These are phyloP conservation scores for Claviceps pusilla DNA, from an alignment of 2,329 filamentous ascomycete genomes.

Conservation along the genomic window DNA sequence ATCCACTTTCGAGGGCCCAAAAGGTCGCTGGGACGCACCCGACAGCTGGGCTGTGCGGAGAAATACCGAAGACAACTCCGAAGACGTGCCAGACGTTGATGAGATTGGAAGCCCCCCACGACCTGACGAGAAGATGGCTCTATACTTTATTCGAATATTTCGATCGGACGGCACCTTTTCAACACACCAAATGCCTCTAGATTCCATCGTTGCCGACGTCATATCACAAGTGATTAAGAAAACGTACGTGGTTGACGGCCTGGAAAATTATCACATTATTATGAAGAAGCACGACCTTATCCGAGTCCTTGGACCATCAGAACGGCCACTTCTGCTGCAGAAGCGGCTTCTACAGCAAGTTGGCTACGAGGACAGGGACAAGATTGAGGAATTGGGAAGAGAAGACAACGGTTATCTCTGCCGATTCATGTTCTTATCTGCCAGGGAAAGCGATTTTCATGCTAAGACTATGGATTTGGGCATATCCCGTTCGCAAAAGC, in stretches of 20 bases:
- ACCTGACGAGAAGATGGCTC: conserved; percentile 57
- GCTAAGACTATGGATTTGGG: conserved; percentile 58
- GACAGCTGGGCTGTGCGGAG: conserved; percentile 92
- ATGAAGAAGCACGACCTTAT: conserved; percentile 85
- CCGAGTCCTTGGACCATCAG: conserved; percentile 60
- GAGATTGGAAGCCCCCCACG: conserved; percentile 52
- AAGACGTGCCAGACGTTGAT: conserved; percentile 45
- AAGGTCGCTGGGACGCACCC: conserved; percentile 74
- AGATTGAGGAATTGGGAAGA: conserved; percentile 80
- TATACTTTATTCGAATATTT: conserved; percentile 92
- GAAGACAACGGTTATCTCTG: conserved; percentile 97
- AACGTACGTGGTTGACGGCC: conserved; percentile 75
- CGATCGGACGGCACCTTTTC: conserved; percentile 87
- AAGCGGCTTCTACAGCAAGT: conserved; percentile 82
- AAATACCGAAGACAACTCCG: conserved; percentile 48
- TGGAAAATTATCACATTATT: conserved; percentile 91
- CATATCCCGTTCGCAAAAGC: conserved; percentile 71
- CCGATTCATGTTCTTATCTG: conserved; percentile 86
- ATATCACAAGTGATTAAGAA: conserved; percentile 87
- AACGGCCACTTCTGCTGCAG: conserved; percentile 80
- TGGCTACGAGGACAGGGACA: conserved; percentile 75
- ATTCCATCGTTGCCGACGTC: conserved; percentile 74
- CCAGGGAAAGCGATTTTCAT: conserved; percentile 69
- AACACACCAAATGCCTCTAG: conserved; percentile 70
- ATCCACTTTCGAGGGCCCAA: conserved; percentile 21